Evolutionary conservation across 306 rosid genomes (phyloP).

Genomic region (Rosa multiflora): DNA sequence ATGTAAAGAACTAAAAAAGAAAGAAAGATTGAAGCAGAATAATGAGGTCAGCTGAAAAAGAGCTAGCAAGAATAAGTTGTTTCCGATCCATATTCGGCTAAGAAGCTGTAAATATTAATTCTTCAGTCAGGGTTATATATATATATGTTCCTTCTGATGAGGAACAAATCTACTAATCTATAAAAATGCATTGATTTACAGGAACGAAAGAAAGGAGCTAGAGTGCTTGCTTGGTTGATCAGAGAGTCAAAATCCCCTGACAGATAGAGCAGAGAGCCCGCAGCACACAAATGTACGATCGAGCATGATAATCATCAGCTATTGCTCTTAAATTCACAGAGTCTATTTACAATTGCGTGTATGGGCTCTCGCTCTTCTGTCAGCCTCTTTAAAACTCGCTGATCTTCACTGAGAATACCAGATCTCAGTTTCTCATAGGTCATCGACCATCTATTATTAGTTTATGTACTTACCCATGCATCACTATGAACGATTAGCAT

Average conservation of each 20-base stretch:
- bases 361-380: neutral
- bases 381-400: neutral
- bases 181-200: neutral
- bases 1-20: too few relatives aligned
- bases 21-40: too few relatives aligned
- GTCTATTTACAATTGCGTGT: neutral
- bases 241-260: neutral
- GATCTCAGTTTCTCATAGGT: neutral
- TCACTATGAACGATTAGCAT: neutral
- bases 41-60: too few relatives aligned
- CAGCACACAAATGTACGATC: neutral
- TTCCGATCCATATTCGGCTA: neutral
- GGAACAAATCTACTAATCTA: too few relatives aligned
- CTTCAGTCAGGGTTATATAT: neutral
- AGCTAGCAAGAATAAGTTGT: neutral
- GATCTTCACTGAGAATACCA: neutral
- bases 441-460: neutral
- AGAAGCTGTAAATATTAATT: too few relatives aligned
- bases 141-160: neutral
- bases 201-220: neutral
- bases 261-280: slow-evolving; percentile 1
- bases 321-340: neutral
- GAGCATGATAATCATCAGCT: neutral
- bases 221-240: neutral
- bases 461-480: neutral